These are phyloP conservation scores for Naumovozyma castellii DNA, from an alignment of 805 yeast species.

Conservation along the genomic window DNA sequence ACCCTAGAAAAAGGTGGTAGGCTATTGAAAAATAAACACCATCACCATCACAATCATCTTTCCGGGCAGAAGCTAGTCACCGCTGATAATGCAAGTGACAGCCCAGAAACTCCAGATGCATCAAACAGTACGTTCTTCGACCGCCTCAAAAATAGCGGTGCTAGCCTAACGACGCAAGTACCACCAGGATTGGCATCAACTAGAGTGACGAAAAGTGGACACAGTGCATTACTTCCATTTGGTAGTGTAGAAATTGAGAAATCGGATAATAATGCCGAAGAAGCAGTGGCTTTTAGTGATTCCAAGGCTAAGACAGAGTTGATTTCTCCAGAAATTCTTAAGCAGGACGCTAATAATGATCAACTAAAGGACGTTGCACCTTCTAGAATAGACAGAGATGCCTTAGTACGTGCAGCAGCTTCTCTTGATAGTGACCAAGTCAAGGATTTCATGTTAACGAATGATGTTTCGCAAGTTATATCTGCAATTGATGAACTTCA, in stretches of 20 bases:
- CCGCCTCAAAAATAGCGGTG: conserved; percentile 2
- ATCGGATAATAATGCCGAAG: conserved; percentile 23
- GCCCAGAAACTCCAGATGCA: neutral
- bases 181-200: conserved; percentile 17
- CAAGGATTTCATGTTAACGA: conserved; percentile 30
- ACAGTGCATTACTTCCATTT: conserved; percentile 30
- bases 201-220: conserved; percentile 24
- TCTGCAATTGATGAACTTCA: conserved; percentile 33
- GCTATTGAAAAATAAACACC: conserved; percentile 26
- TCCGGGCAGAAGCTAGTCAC: neutral
- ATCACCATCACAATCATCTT: neutral
- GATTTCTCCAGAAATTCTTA: neutral
- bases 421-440: conserved; percentile 31
- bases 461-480: conserved; percentile 33
- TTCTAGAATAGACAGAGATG: conserved; percentile 13
- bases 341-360: neutral
- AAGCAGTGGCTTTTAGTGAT: conserved; percentile 5
- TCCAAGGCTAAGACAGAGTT: neutral
- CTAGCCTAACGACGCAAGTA: no score
- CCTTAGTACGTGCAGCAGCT: conserved; percentile 24
- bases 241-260: conserved; percentile 26
- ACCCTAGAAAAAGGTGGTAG: conserved; percentile 49
- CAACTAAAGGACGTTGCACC: conserved; percentile 1
- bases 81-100: neutral
- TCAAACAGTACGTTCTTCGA: neutral